phyloP scores from a whole-genome alignment of 768 basidiomycete genomes.

The Collybia nuda region DNA sequence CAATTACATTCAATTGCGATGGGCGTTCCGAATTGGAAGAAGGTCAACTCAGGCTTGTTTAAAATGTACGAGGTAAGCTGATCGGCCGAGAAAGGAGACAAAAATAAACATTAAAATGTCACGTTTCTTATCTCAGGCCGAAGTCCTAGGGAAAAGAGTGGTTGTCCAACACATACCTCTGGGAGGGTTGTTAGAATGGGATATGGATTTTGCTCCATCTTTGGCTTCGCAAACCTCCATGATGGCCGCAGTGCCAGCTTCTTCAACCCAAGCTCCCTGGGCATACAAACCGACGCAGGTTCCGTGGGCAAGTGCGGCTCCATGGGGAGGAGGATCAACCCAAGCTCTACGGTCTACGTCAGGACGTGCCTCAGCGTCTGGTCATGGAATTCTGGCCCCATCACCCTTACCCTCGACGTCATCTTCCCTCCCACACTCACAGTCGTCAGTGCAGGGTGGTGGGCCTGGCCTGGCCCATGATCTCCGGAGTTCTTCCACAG shows the following conservation, averaged over 20 bases:
- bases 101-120: too few species aligned
- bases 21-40: slow-evolving; percentile 88
- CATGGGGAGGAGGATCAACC: slow-evolving; percentile 4
- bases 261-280: too few species aligned
- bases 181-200: slow-evolving; percentile 80
- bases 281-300: not conserved
- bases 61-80: slow-evolving; percentile 89
- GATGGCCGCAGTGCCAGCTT: too few species aligned
- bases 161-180: slow-evolving; percentile 93
- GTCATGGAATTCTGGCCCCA: not conserved
- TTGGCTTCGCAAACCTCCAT: not conserved
- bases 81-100: not conserved
- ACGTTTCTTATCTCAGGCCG: slow-evolving; percentile 48
- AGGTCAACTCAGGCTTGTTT: slow-evolving; percentile 86
- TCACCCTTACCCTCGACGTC: slow-evolving; percentile 5
- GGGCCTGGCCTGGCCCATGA: too few species aligned
- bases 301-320: slow-evolving; percentile 10
- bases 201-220: slow-evolving; percentile 2
- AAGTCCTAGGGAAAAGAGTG: slow-evolving; percentile 92
- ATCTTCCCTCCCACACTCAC: not conserved
- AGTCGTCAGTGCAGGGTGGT: not conserved
- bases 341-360: too few species aligned
- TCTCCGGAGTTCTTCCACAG: too few species aligned
- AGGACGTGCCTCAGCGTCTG: not conserved
- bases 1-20: slow-evolving; percentile 84